A percentile compares a stretch with the other conserved stretches of the same genome.
Conservation (phyloP, 2,329 filamentous ascomycete genomes). For the Pseudopyrenochaeta lycopersici region DNA sequence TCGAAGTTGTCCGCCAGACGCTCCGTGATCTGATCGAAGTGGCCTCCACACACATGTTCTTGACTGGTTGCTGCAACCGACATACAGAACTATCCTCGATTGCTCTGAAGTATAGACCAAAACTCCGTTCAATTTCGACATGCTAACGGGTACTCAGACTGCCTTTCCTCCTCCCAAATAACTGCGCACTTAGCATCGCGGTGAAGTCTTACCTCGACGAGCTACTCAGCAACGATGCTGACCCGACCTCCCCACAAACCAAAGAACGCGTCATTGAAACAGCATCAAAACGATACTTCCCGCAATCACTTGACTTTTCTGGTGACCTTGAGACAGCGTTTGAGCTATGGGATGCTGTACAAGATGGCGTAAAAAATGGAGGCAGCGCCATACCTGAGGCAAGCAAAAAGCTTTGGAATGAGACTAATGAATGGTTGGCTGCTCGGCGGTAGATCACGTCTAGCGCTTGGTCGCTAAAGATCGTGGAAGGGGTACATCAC, state of each 20-base stretch:
- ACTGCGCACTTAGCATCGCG: slow-evolving; percentile 80
- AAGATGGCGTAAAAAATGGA: slow-evolving; percentile 65
- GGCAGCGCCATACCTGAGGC: slow-evolving; percentile 54
- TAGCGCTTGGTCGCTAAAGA: background rate
- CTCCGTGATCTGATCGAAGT: slow-evolving; percentile 87
- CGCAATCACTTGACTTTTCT: slow-evolving; percentile 66
- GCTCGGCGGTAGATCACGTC: slow-evolving; percentile 33
- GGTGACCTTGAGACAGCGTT: slow-evolving; percentile 69
- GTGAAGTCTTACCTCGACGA: slow-evolving; percentile 83
- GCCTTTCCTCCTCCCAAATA: slow-evolving; percentile 74
- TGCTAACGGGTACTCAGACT: slow-evolving; percentile 50
- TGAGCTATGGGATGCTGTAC: slow-evolving; percentile 72
- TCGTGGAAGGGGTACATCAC: no score
- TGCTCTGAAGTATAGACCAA: slow-evolving; percentile 70
- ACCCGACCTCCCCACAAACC: slow-evolving; percentile 61
- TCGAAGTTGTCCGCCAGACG: slow-evolving; percentile 78
- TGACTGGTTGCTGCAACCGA: slow-evolving; percentile 80
- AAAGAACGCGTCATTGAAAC: slow-evolving; percentile 61
- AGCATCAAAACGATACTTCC: slow-evolving; percentile 67
- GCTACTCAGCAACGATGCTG: slow-evolving; percentile 64
- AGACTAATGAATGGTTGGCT: slow-evolving; percentile 67
- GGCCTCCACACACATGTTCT: slow-evolving; percentile 79
- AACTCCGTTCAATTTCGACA: slow-evolving; percentile 34
- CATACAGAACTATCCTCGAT: slow-evolving; percentile 68
- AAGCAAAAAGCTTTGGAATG: slow-evolving; percentile 64